A percentile compares a stretch with the other conserved stretches of the same genome.
Evolutionary conservation across 2,329 filamentous ascomycete species (phyloP).

Genomic region (Fusarium tupiense): DNA sequence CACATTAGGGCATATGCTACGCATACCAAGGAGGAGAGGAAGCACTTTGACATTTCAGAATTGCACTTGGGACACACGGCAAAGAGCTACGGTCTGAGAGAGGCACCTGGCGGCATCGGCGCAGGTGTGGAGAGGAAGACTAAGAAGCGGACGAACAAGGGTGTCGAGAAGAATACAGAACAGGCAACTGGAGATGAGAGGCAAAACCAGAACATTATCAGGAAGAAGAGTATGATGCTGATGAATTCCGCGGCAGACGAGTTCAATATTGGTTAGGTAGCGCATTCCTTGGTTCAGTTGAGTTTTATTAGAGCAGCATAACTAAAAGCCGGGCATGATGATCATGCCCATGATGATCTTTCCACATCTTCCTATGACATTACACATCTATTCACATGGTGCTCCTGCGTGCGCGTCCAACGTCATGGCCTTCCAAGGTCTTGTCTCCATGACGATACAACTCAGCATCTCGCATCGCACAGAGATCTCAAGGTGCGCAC

Average conservation of each 20-base stretch:
- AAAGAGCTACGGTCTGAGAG: constrained; percentile 90
- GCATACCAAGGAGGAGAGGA: constrained; percentile 84
- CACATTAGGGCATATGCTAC: constrained; percentile 96
- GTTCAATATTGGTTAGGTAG: constrained; percentile 71
- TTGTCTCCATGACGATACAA: constrained; percentile 12
- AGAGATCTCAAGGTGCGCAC: constrained; percentile 5
- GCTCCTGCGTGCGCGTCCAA: not conserved
- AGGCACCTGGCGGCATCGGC: constrained; percentile 86
- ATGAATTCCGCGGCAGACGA: constrained; percentile 71
- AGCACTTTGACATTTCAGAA: constrained; percentile 90
- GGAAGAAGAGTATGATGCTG: constrained; percentile 71
- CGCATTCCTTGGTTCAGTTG: constrained; percentile 26
- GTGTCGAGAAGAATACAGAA: constrained; percentile 50
- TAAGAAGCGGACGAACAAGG: constrained; percentile 52
- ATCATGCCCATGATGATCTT: constrained; percentile 13
- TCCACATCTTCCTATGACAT: not conserved
- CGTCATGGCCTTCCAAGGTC: constrained; percentile 18
- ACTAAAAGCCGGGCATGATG: constrained; percentile 30
- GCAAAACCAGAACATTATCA: constrained; percentile 57
- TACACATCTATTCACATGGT: not conserved
- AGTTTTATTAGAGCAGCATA: constrained; percentile 24
- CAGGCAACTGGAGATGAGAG: constrained; percentile 47
- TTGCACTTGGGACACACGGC: constrained; percentile 92
- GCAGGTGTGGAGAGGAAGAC: constrained; percentile 61
- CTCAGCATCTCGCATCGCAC: constrained; percentile 8